Percentiles rank a stretch among this genome's conserved stretches.
Evolutionary conservation across 371 early-diverging fungal genomes (phyloP).

Genomic region (Mortierella polycephala): DNA sequence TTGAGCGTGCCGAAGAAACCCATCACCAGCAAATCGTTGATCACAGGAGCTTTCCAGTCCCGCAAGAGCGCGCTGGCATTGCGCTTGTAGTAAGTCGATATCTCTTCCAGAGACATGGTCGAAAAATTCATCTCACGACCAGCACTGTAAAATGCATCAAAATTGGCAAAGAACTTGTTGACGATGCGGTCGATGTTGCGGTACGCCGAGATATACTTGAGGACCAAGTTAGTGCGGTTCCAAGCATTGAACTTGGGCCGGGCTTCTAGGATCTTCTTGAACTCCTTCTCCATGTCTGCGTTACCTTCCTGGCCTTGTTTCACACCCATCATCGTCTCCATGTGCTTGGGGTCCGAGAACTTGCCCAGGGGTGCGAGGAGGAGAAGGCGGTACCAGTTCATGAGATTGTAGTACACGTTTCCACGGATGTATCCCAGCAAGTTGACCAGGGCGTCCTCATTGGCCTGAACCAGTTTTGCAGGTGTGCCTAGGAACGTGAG

Average conservation of each 20-base stretch:
- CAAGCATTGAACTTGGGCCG: conserved; percentile 49
- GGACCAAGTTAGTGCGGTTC: conserved; percentile 41
- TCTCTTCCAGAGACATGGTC: conserved; percentile 48
- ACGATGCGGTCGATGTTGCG: conserved; percentile 52
- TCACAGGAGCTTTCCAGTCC: conserved; percentile 52
- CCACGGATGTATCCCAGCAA: conserved; percentile 51
- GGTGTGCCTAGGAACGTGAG: conserved; percentile 48
- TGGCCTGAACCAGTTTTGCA: conserved; percentile 32
- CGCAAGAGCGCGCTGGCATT: conserved; percentile 41
- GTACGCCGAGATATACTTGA: conserved; percentile 50
- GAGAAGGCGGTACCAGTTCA: conserved; percentile 54
- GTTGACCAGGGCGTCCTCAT: conserved; percentile 47
- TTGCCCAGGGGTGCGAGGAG: conserved; percentile 49
- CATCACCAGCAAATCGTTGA: conserved; percentile 52
- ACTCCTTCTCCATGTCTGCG: conserved; percentile 48
- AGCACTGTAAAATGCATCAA: conserved; percentile 46
- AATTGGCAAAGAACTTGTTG: conserved; percentile 44
- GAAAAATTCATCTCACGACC: conserved; percentile 49
- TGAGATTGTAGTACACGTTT: conserved; percentile 53
- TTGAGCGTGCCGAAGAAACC: conserved; percentile 53
- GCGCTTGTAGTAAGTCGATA: conserved; percentile 40
- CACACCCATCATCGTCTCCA: conserved; percentile 56
- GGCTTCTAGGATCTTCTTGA: conserved; percentile 44
- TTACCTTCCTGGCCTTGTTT: conserved; percentile 51
- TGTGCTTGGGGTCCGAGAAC: conserved; percentile 55